Evolutionary conservation across 352 stramenopile genomes (phyloP), one percentile per base, ranked within the genome.

Genomic region (Pythium aphanidermatum): DNA sequence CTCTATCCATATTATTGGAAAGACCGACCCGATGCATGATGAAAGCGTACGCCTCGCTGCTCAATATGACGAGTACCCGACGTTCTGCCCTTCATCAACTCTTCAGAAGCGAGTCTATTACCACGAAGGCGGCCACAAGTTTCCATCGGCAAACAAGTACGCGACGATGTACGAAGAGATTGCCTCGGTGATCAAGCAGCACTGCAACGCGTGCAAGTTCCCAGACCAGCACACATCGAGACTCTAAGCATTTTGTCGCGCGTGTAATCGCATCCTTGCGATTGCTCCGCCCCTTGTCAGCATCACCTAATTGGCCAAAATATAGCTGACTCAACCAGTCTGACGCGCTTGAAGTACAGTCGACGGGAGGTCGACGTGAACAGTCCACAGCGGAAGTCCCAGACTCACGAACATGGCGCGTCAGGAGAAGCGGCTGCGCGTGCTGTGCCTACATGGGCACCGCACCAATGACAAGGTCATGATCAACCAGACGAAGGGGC

Each of bases 81-180:
- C 63, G 0, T 19, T 11, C 9, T 62, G 39, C 11, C 37, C 44
- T 5, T 36, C 46, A 30, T 54, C 42, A 7, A 17, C 59, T 9
- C 46, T 62, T 2, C 54, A 58, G 37, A 46, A 63, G 28, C 46
- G 65, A 12, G 27, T 74, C 23, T 27, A 66, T 4, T 60, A 73
- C 46, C 68, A 78, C 51, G 50, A 52, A 2, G 62, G 56, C 25
- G 58, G 61, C 41, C 78, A 90, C 58, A 85, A 84, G 33, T 87
- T 90, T 53, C 75, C 78, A 6, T 82, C 74, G 10, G 63, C 67
- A 1, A 68, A 50, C 9, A 62, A 65, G 36, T 55, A 87, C 51
- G 48, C 64, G 16, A 31, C 61, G 30, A 51, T 87, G 9, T 66
- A 66, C 38, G 28, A 50, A 17, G 41, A 57, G 8, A 23, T 65